Percentiles rank a stretch among this genome's conserved stretches.
phyloP scores from a whole-genome alignment of 2,329 filamentous ascomycete species.

The Knoxdaviesia capensis region DNA sequence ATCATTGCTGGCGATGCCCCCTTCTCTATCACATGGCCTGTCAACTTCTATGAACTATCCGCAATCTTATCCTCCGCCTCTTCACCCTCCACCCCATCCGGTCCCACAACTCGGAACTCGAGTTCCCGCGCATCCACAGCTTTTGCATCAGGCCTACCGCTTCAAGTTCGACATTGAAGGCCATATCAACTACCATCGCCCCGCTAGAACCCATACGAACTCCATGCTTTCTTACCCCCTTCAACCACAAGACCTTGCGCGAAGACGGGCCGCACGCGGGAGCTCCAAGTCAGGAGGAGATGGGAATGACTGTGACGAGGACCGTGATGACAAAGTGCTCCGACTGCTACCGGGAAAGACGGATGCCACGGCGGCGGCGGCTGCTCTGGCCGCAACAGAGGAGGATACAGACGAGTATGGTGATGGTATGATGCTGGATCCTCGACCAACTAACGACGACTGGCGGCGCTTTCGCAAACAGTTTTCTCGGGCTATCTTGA shows the following conservation, averaged over 20 bases:
- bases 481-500: slow-evolving; percentile 12
- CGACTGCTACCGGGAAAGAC: slow-evolving; percentile 1
- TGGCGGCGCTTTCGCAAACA: slow-evolving; percentile 16
- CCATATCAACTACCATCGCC: slow-evolving; percentile 21
- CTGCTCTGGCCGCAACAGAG: too few relatives aligned
- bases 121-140: slow-evolving; percentile 11
- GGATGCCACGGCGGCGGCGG: slow-evolving; percentile 2
- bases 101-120: too few relatives aligned
- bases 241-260: background rate
- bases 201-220: slow-evolving; percentile 20
- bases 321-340: slow-evolving; percentile 8
- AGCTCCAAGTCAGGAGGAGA: too few relatives aligned
- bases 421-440: slow-evolving; percentile 12
- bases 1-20: too few relatives aligned
- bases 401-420: too few relatives aligned
- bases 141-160: slow-evolving; percentile 23
- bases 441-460: slow-evolving; percentile 19
- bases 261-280: too few relatives aligned
- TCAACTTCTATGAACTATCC: too few relatives aligned
- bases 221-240: slow-evolving; percentile 18
- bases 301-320: slow-evolving; percentile 8
- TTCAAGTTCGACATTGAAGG: slow-evolving; percentile 26
- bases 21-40: too few relatives aligned
- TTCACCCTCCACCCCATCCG: too few relatives aligned
- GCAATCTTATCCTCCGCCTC: too few relatives aligned